Conservation (phyloP, 1,284 basidiomycete species). For the Coniferiporia weirii region DNA sequence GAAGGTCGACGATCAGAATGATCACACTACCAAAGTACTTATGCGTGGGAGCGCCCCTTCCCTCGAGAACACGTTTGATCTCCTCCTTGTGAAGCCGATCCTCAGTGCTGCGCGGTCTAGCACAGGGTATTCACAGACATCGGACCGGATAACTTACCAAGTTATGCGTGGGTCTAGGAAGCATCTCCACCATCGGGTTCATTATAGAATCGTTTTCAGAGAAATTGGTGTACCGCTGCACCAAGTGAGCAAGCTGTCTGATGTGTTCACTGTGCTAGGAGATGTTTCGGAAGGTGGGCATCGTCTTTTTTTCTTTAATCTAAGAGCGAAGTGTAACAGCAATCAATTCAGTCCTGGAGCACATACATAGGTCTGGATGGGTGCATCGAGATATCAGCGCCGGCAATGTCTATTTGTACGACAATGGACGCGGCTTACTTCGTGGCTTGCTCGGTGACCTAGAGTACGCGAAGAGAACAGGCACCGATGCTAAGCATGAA, state of each 20-base stretch:
- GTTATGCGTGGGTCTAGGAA: not conserved
- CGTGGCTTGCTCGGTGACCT: not conserved
- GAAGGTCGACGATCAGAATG: not conserved
- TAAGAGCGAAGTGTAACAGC: not conserved
- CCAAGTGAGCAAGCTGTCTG: not conserved
- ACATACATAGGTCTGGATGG: not conserved
- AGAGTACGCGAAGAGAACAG: not conserved
- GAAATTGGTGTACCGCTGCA: conserved; percentile 1
- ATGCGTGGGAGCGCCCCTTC: not conserved
- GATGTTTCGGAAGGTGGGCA: not conserved
- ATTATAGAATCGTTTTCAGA: conserved; percentile 1
- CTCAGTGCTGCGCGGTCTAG: not conserved
- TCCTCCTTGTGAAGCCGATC: not conserved
- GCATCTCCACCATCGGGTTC: not conserved
- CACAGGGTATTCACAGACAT: no score
- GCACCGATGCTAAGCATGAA: not conserved
- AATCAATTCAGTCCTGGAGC: not conserved
- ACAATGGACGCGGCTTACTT: not conserved
- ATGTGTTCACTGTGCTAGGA: not conserved
- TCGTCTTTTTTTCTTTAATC: not conserved
- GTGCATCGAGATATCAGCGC: not conserved
- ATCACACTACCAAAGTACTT: conserved; percentile 4
- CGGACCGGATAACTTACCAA: not conserved
- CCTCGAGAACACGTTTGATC: not conserved
- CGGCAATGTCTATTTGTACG: not conserved